Base-by-base conservation (phyloP, 148 eudicot genomes). In the Gaultheria prostrata region DNA sequence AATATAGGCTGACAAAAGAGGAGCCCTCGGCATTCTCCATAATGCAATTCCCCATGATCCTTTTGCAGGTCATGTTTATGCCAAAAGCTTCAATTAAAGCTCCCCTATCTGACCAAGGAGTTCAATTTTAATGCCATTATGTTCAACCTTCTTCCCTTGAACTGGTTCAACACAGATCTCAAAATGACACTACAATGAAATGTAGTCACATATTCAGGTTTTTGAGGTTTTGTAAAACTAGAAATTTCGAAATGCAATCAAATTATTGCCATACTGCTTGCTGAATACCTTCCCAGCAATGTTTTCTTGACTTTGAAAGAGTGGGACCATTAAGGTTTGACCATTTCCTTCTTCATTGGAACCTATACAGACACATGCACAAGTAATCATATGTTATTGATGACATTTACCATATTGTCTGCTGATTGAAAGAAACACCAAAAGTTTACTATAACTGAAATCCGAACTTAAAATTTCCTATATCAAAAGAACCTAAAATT, bases 31-130 rank as follows among this genome's bases (percentile, higher is more conserved):
- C 35, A 14, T 54, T 80, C 26, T 45, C 39, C 79, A 50, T 77
- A 49, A n/a, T n/a, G 67, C 67, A 61, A 63, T 24, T 24, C 30
- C 32, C 15, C 26, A 61, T 61, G 26, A 35, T 43, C 13, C 35
- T 26, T 51, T 77, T n/a, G 61, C 21, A 26, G 18, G 53, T 30
- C 9, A 28, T 20, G 13, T 50, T 15, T 24, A 24, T 53, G n/a
- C 14, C 70, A 63, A 61, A 33, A 78, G 32, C 26, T 26, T 51
- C 11, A 57, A 86, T n/a, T 39, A 46, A 76, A 79, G 32, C 91
- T 54, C 77, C 94, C 99, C 99, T 87, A 97, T 97, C 89, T 97
- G 99, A 15, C 99, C 99, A 84, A 97, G 97, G 86, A 97, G 99
- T 90, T 97, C 99, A 82, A 97, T 88, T 82, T 97, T 97, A 33